These are phyloP conservation scores for Penicillium malachiteum DNA, from an alignment of 495 filamentous ascomycete genomes.

Conservation along the genomic window DNA sequence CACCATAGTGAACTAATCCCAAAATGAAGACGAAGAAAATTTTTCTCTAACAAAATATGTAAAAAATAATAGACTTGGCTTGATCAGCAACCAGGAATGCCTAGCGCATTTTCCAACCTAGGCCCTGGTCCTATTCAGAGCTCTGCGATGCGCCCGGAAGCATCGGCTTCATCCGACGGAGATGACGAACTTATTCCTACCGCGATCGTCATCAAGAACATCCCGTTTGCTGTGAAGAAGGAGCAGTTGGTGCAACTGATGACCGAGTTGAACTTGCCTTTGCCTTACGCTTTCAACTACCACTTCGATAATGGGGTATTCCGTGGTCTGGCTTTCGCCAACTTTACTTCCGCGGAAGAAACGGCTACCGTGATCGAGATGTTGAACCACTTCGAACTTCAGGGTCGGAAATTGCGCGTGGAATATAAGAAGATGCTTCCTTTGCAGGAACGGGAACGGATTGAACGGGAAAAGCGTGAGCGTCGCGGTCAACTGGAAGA, in stretches of 20 bases:
- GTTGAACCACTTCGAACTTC: constrained; percentile 92
- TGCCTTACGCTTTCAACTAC: constrained; percentile 99
- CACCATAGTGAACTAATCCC: no score
- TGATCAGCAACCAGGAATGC: constrained; percentile 55
- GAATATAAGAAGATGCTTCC: constrained; percentile 99
- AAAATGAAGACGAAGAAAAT: no score
- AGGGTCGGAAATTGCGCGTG: constrained; percentile 89
- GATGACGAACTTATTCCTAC: constrained; percentile 94
- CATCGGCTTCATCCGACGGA: constrained; percentile 51
- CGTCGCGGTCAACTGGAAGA: constrained; percentile 94
- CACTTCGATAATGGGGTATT: constrained; percentile 99
- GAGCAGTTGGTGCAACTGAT: constrained; percentile 90
- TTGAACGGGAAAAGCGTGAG: constrained; percentile 96
- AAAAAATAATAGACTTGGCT: constrained; percentile 54
- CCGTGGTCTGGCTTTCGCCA: constrained; percentile 93
- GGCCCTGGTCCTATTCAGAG: constrained; percentile 52
- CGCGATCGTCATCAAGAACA: constrained; percentile 99
- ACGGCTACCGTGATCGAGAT: constrained; percentile 85
- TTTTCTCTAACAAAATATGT: background rate
- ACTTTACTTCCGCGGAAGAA: constrained; percentile 94
- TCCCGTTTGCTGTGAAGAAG: constrained; percentile 97
- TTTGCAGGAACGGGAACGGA: constrained; percentile 87
- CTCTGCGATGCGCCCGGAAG: constrained; percentile 51
- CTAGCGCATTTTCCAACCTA: constrained; percentile 52
- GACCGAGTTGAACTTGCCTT: constrained; percentile 84